Conservation (phyloP, 345 rosid species). For the Cochlearia excelsa region DNA sequence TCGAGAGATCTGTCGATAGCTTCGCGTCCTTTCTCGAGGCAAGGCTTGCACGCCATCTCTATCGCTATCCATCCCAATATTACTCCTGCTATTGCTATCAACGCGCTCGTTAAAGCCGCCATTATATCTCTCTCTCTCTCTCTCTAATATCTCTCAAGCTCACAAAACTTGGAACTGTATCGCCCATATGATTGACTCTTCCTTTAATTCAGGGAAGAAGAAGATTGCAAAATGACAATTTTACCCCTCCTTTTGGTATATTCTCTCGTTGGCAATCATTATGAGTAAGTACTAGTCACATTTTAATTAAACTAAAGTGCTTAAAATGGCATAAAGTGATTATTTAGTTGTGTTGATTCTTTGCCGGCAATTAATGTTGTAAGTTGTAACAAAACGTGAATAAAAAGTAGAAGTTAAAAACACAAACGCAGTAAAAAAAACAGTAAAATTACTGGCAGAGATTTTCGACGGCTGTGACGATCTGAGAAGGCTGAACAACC, state of each 20-base stretch:
- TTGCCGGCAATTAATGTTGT: too few relatives aligned
- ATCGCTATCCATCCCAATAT: conserved; percentile 74
- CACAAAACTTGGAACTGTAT: conserved; percentile 15
- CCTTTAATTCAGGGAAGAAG: conserved; percentile 7
- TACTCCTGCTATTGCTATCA: conserved; percentile 67
- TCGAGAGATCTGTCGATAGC: conserved; percentile 77
- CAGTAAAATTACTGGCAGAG: conserved; percentile 53
- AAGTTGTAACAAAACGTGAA: too few relatives aligned
- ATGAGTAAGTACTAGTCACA: neutral
- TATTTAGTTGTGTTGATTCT: too few relatives aligned
- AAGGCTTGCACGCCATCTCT: conserved; percentile 84
- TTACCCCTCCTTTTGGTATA: conserved; percentile 15
- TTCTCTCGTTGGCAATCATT: conserved; percentile 25
- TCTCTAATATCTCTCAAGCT: conserved; percentile 6
- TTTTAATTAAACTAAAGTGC: neutral
- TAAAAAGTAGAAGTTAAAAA: neutral
- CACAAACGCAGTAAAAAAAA: conserved; percentile 16
- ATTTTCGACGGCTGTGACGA: conserved; percentile 83
- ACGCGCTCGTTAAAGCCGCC: conserved; percentile 67
- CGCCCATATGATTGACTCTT: neutral
- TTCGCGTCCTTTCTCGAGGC: conserved; percentile 66
- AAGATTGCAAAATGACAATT: neutral
- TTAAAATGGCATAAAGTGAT: too few relatives aligned
- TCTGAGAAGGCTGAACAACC: conserved; percentile 88
- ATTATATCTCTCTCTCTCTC: conserved; percentile 31